Conservation (phyloP, 2,329 filamentous ascomycete genomes). For the Microcyclospora pomicola region DNA sequence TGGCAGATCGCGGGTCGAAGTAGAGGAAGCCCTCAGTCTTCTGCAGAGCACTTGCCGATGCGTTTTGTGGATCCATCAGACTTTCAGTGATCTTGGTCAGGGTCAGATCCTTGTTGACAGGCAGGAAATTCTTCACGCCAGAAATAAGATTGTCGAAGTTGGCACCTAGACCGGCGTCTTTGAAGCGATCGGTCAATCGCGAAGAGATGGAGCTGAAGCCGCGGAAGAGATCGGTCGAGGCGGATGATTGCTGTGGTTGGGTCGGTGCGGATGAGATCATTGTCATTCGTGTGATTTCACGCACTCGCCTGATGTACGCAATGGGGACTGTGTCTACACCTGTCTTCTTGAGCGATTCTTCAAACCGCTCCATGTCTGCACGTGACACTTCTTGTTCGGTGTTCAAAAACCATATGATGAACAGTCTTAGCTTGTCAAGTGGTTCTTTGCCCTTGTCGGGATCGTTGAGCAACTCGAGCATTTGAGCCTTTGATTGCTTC, state of each 20-base stretch:
- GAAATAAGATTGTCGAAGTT: slow-evolving; percentile 93
- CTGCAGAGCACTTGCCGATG: slow-evolving; percentile 79
- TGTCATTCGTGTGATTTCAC: slow-evolving; percentile 92
- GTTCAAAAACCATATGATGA: slow-evolving; percentile 93
- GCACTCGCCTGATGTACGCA: slow-evolving; percentile 77
- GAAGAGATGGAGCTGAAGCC: slow-evolving; percentile 87
- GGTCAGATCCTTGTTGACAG: slow-evolving; percentile 85
- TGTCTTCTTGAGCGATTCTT: slow-evolving; percentile 63
- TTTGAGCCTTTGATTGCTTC: slow-evolving; percentile 80
- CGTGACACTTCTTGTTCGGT: slow-evolving; percentile 79
- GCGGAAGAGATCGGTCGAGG: slow-evolving; percentile 70
- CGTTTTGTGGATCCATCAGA: slow-evolving; percentile 88
- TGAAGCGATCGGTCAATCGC: slow-evolving; percentile 83
- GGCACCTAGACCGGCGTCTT: slow-evolving; percentile 70
- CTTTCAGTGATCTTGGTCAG: slow-evolving; percentile 97
- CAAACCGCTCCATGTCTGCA: slow-evolving; percentile 71
- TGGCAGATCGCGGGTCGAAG: slow-evolving; percentile 88
- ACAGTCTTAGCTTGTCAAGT: slow-evolving; percentile 78
- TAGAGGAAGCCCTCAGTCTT: slow-evolving; percentile 96
- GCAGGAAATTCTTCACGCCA: slow-evolving; percentile 96
- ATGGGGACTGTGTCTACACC: slow-evolving; percentile 67
- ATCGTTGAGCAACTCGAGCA: slow-evolving; percentile 75
- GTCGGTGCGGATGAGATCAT: slow-evolving; percentile 80
- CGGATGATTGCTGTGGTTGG: slow-evolving; percentile 41
- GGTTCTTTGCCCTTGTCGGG: slow-evolving; percentile 69